A percentile compares a stretch with the other conserved stretches of the same genome.
Evolutionary conservation across 2,329 filamentous ascomycete genomes (phyloP).

Genomic region (Neopestalotiopsis clavispora): DNA sequence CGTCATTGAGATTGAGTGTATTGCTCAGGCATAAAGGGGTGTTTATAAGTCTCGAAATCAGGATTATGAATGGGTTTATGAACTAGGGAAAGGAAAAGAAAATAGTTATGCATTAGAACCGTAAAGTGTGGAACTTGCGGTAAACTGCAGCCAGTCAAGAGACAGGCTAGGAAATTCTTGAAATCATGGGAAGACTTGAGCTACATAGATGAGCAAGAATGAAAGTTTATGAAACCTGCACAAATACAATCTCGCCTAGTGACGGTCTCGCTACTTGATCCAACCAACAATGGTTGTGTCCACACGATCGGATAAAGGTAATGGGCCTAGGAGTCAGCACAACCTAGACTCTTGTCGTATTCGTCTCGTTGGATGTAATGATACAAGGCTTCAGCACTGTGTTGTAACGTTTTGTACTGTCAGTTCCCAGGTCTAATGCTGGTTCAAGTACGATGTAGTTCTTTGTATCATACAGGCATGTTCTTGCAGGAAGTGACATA

Average conservation of each 20-base stretch:
- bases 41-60: background rate
- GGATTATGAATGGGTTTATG: too few relatives aligned
- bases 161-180: background rate
- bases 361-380: too few relatives aligned
- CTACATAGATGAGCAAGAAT: background rate
- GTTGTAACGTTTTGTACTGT: too few relatives aligned
- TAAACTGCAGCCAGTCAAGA: background rate
- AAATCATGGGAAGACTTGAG: background rate
- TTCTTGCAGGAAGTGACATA: too few relatives aligned
- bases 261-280: background rate
- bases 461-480: background rate
- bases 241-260: background rate
- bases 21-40: slow-evolving; percentile 32
- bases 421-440: too few relatives aligned
- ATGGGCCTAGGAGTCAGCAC: too few relatives aligned
- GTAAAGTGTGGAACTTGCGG: background rate
- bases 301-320: too few relatives aligned
- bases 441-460: too few relatives aligned
- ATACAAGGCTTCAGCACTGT: too few relatives aligned
- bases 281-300: background rate
- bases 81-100: background rate
- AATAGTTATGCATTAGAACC: background rate
- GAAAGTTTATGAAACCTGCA: background rate
- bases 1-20: slow-evolving; percentile 50
- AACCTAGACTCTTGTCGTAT: too few relatives aligned